Conservation (phyloP, 2,329 filamentous ascomycete species). For the Ophiocordyceps unilateralis region DNA sequence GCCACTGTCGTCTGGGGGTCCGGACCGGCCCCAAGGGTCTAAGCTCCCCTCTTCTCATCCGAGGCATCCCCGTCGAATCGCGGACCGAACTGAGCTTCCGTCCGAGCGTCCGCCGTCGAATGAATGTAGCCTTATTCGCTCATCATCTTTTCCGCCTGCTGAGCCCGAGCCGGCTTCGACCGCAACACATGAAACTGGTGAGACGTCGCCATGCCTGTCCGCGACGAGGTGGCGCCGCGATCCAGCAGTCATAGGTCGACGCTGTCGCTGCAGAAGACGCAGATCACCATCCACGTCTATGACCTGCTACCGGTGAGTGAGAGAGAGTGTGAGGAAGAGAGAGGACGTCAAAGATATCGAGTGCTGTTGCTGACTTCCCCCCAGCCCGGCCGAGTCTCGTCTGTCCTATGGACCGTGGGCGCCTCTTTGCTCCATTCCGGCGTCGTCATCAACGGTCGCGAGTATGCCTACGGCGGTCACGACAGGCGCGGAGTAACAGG, state of each 20-base stretch:
- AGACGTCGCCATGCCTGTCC: constrained; percentile 10
- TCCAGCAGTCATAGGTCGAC: constrained; percentile 40
- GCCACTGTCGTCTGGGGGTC: background rate
- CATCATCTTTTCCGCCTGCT: background rate
- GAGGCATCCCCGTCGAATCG: too few species aligned
- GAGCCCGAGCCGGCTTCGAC: background rate
- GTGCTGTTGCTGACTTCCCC: background rate
- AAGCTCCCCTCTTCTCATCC: background rate
- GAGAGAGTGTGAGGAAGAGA: too few species aligned
- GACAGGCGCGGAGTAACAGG: constrained; percentile 53
- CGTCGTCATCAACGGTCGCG: constrained; percentile 61
- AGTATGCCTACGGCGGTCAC: constrained; percentile 79
- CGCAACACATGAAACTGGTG: background rate
- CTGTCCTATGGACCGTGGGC: constrained; percentile 60
- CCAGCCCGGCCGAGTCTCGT: constrained; percentile 58
- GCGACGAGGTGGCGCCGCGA: constrained; percentile 9
- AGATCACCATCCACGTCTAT: constrained; percentile 63
- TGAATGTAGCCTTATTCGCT: too few species aligned
- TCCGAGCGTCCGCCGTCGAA: too few species aligned
- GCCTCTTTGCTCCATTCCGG: constrained; percentile 67
- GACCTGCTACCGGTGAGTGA: constrained; percentile 50
- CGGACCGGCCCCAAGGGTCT: background rate
- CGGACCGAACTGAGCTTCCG: too few species aligned
- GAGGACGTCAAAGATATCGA: too few species aligned
- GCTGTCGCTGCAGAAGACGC: constrained; percentile 52